Percentiles rank a stretch among this genome's conserved stretches.
Evolutionary conservation across 2,329 filamentous ascomycete species (phyloP).

Genomic region (Didymella exigua): DNA sequence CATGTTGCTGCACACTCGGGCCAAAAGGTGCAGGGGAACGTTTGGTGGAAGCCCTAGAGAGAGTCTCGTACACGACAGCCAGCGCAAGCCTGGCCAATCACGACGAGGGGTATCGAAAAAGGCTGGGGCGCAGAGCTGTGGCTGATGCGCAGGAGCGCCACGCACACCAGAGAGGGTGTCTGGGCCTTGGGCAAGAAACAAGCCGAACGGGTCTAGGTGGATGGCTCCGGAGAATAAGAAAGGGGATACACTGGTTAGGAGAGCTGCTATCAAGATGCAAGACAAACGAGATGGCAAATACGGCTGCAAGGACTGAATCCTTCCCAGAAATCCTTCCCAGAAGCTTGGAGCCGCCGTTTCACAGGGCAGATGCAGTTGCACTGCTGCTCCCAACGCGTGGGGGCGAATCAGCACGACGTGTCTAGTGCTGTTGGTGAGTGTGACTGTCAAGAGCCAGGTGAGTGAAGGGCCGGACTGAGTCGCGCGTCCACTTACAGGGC

Average conservation of each 20-base stretch:
- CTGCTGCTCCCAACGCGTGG: not conserved
- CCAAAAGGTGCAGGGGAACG: constrained; percentile 6
- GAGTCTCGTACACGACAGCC: constrained; percentile 19
- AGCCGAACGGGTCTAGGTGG: constrained; percentile 18
- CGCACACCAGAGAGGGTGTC: constrained; percentile 13
- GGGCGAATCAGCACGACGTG: not conserved
- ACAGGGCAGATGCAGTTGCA: not conserved
- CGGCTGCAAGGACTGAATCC: not conserved
- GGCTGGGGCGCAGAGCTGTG: constrained; percentile 22
- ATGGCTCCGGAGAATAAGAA: constrained; percentile 17
- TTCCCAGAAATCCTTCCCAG: not conserved
- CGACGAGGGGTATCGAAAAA: not conserved
- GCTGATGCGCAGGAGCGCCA: constrained; percentile 30
- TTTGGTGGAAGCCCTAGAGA: constrained; percentile 16
- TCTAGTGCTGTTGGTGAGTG: not conserved
- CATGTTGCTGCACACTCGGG: constrained; percentile 13
- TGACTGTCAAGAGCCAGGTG: not conserved
- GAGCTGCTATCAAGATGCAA: not conserved
- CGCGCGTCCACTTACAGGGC: not conserved
- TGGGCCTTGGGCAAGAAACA: constrained; percentile 15
- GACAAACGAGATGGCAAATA: not conserved
- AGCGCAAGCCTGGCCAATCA: constrained; percentile 21
- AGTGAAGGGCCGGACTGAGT: not conserved
- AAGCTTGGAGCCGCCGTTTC: not conserved
- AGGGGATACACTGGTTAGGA: constrained; percentile 6